Base-by-base conservation (phyloP, 1,284 basidiomycete species). In the Leccinum colubrinum region DNA sequence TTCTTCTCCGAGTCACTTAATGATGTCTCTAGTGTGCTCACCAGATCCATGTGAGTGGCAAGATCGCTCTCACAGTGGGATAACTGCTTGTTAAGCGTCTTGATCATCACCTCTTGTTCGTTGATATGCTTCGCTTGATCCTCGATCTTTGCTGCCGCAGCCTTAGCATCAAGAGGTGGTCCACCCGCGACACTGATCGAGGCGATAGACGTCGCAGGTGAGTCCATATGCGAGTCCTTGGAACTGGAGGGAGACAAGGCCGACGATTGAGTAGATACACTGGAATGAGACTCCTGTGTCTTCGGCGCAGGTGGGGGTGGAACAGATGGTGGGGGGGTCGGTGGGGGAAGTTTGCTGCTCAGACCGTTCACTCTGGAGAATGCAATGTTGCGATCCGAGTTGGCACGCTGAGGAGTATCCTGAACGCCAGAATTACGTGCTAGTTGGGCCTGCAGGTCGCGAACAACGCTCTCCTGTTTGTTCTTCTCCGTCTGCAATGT, bases 1-100 rank as follows among this genome's bases (percentile, higher is more conserved):
- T 94, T 95, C 74, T 95, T 93, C 77, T 96, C 94, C 27, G 92
- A 91, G 70, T 95, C 94, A 60, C 90, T 90, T 50, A 96, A 80
- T 37, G 92, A 92, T 46, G 86, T 85, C 77, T 95, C 93, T 27
- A 95, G 80, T 17, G 88, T 90, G 63, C 80, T 84, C 64, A 95
- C 93, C 60, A 96, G 84, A 73, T 97, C 93, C 83, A 95, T 94
- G 73, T 96, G 94, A 57, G 92, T 90, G 69, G 95, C 92, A 62
- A 97, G 80, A 75, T 97, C 94, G 64, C 83, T 87, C 77, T 97
- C 94, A 72, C 94, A 95, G 74, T 96, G 94, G 35, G 87, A 87
- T 59, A 97, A 77, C 76, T 95, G 94, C 76, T 95, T 94, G 77
- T 94, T 94, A 61, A 97, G 83, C 37, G 90, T 95, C 78, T 93